Conservation (phyloP, 257 asterid genomes). For the Solanum medicagineum region DNA sequence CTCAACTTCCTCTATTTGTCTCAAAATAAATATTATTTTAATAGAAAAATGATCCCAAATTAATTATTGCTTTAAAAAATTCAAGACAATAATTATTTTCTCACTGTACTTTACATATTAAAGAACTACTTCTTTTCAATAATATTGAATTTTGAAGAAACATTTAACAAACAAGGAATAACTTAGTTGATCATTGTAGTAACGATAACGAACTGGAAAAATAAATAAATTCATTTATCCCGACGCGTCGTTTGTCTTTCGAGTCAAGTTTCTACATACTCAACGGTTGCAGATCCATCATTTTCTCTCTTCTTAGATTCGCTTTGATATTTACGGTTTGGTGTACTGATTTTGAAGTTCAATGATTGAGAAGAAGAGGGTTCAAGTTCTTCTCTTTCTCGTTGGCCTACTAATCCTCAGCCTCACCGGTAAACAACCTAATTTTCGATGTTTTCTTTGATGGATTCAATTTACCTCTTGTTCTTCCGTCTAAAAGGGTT, state of each 20-base stretch:
- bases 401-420: slow-evolving; percentile 55
- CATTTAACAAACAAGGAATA: too few relatives aligned
- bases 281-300: not conserved
- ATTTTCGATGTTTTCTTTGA: not conserved
- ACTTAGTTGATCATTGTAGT: too few relatives aligned
- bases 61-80: too few relatives aligned
- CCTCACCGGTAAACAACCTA: slow-evolving; percentile 42
- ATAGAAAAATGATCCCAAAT: too few relatives aligned
- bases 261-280: not conserved
- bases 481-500: not conserved
- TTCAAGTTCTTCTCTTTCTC: slow-evolving; percentile 48
- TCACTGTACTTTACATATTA: too few relatives aligned
- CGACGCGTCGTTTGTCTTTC: not conserved
- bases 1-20: too few relatives aligned
- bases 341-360: not conserved
- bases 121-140: too few relatives aligned
- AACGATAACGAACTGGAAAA: too few relatives aligned
- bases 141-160: too few relatives aligned
- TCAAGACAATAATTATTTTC: too few relatives aligned
- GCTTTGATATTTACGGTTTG: not conserved
- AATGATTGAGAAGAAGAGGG: slow-evolving; percentile 56
- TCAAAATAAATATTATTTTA: too few relatives aligned
- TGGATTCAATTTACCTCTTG: not conserved
- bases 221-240: not conserved
- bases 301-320: not conserved